Percentiles rank a stretch among this genome's conserved stretches.
Evolutionary conservation across 179 eudicot species (phyloP).

Genomic region (Beta corolliflora): DNA sequence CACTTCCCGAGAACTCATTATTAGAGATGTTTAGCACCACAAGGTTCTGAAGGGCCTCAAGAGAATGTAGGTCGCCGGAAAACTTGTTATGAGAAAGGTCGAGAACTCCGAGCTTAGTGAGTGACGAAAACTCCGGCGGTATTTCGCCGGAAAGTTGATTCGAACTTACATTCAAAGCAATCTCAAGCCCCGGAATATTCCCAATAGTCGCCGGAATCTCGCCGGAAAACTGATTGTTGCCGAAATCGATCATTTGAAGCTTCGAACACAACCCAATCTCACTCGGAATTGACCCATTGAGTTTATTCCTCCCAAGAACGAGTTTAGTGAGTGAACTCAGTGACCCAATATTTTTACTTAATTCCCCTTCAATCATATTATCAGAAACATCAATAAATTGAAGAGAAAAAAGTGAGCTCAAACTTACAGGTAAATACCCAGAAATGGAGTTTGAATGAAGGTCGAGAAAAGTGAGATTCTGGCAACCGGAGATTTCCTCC

Average conservation of each 20-base stretch:
- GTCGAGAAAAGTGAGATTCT: constrained; percentile 77
- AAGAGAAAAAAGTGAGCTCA: constrained; percentile 51
- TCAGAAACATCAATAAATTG: constrained; percentile 75
- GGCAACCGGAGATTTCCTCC: constrained; percentile 63
- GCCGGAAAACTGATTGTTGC: constrained; percentile 64
- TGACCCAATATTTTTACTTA: constrained; percentile 58
- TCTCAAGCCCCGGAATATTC: constrained; percentile 75
- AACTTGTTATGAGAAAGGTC: constrained; percentile 78
- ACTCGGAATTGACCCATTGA: constrained; percentile 68
- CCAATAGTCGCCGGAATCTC: constrained; percentile 70
- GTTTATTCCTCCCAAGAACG: constrained; percentile 52
- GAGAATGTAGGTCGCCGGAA: constrained; percentile 58
- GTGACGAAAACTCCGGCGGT: constrained; percentile 57
- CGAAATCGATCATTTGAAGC: constrained; percentile 80
- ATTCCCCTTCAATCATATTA: constrained; percentile 55
- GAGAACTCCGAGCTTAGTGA: constrained; percentile 77
- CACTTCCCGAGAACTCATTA: constrained; percentile 70
- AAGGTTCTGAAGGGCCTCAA: constrained; percentile 64
- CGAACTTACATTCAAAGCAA: constrained; percentile 80
- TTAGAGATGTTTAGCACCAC: constrained; percentile 73
- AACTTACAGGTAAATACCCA: constrained; percentile 58
- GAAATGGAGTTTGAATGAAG: constrained; percentile 76
- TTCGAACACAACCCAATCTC: constrained; percentile 72
- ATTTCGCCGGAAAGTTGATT: constrained; percentile 75
- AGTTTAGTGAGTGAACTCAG: constrained; percentile 80